phyloP scores from a whole-genome alignment of 306 rosid genomes.

The Neltuma alba region DNA sequence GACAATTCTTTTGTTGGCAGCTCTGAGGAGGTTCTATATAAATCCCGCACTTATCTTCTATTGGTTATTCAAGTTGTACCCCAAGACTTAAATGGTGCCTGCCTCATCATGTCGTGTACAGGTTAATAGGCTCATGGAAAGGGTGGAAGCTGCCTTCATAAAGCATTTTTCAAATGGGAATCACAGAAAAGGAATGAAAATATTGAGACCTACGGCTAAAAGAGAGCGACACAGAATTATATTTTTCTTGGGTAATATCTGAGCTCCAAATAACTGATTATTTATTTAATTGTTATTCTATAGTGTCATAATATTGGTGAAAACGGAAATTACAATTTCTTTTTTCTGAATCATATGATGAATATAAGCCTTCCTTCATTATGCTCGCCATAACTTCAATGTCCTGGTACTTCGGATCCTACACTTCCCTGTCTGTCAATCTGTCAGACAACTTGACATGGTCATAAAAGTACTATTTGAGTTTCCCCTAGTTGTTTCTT shows the following conservation, averaged over 20 bases:
- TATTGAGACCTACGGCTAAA: constrained; percentile 53
- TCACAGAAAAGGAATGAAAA: constrained; percentile 52
- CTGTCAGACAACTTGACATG: neutral
- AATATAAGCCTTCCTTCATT: neutral
- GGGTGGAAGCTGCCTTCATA: constrained; percentile 64
- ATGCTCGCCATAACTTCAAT: neutral
- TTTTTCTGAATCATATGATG: neutral
- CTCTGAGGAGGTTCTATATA: constrained; percentile 55
- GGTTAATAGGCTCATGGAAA: constrained; percentile 67
- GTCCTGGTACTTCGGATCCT: neutral
- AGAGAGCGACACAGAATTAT: constrained; percentile 59
- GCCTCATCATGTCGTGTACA: constrained; percentile 34
- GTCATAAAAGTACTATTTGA: neutral
- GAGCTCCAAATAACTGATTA: neutral
- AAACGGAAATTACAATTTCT: neutral
- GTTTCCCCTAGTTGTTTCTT: neutral
- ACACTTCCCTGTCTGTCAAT: neutral
- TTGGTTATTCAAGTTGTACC: neutral
- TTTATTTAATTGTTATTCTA: neutral
- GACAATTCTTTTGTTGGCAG: constrained; percentile 62
- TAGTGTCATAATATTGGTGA: neutral
- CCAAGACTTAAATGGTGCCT: constrained; percentile 6
- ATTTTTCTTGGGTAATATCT: constrained; percentile 50
- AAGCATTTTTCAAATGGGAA: constrained; percentile 64
- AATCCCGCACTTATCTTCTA: constrained; percentile 8